Percentiles rank a stretch among this genome's conserved stretches.
phyloP scores from a whole-genome alignment of 257 asterid genomes.

The Fraxinus cuspidata region DNA sequence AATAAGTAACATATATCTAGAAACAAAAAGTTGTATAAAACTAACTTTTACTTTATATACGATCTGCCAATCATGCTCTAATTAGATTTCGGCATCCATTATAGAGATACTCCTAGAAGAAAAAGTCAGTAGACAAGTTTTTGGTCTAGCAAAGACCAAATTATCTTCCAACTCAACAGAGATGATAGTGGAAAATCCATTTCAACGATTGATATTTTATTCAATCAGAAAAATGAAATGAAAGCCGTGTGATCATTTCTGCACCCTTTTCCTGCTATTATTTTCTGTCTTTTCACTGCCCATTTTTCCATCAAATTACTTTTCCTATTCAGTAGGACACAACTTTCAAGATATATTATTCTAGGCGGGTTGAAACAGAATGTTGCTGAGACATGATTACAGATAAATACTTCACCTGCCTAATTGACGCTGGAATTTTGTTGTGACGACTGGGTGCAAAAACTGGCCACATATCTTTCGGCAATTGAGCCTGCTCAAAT shows the following conservation, averaged over 20 bases:
- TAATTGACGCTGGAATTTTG: constrained; percentile 68
- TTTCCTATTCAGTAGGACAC: neutral
- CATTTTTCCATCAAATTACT: constrained; percentile 14
- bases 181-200: constrained; percentile 16
- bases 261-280: constrained; percentile 21
- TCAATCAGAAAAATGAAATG: constrained; percentile 21
- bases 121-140: neutral
- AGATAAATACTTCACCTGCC: constrained; percentile 65
- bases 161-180: neutral
- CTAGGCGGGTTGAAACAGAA: constrained; percentile 17
- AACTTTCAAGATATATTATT: neutral
- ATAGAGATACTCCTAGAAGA: constrained; percentile 13
- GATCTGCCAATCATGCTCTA: neutral
- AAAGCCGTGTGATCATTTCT: constrained; percentile 10
- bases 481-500: constrained; percentile 82
- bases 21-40: neutral
- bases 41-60: neutral
- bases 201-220: constrained; percentile 17
- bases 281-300: constrained; percentile 15
- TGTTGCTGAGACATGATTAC: constrained; percentile 9
- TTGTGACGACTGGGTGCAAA: constrained; percentile 75
- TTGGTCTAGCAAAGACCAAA: constrained; percentile 1
- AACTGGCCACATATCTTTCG: constrained; percentile 90
- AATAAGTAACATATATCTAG: neutral
- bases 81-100: constrained; percentile 11